Evolutionary conservation across 306 rosid genomes (phyloP), one percentile per base, ranked within the genome.

Genomic region (Cucurbita moschata): DNA sequence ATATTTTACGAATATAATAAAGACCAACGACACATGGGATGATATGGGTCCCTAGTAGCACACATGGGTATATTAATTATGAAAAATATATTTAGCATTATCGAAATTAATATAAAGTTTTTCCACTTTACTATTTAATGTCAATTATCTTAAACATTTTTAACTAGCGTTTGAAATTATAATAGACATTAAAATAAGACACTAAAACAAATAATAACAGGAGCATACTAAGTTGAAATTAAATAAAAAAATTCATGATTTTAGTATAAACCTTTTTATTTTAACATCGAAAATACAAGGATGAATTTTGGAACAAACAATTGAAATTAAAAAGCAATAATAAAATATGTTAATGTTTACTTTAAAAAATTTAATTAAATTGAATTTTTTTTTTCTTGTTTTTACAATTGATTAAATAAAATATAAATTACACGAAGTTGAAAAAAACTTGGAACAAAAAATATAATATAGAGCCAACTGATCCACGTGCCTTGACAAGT

Each of bases 401-500:
- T 1, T 43, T 43, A 10, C 47, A 43, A 43, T 8, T 43, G 12
- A 40, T 40, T 40, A 40, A 40, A 40, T 40, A 40, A 40, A 30
- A 30, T 30, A 30, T 30, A 2, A 30, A 30, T 30, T 30, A 30
- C 35, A 30, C 4, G 35, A 30, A 26, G 30, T 26, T 26, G 30
- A 26, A 26, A 26, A 26, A 26, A 26, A 26, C 30, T 26, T 26
- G 2, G 30, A 26, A 1, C 30, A 26, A 26, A 30, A 30, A 30
- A 50, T 15, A 15, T 35, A 37, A 66, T 39, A 39, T 54, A 78
- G 44, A 78, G 67, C 82, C 70, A 88, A 81, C 90, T 77, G 7
- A 61, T 76, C 76, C 90, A 88, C 79, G 84, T 88, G 94, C 59
- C 51, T 43, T 74, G 76, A 74, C 76, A 79, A 74, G 76, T 26